phyloP scores from a whole-genome alignment of 495 filamentous ascomycete genomes.

The Aspergillus sclerotiicarbonarius region DNA sequence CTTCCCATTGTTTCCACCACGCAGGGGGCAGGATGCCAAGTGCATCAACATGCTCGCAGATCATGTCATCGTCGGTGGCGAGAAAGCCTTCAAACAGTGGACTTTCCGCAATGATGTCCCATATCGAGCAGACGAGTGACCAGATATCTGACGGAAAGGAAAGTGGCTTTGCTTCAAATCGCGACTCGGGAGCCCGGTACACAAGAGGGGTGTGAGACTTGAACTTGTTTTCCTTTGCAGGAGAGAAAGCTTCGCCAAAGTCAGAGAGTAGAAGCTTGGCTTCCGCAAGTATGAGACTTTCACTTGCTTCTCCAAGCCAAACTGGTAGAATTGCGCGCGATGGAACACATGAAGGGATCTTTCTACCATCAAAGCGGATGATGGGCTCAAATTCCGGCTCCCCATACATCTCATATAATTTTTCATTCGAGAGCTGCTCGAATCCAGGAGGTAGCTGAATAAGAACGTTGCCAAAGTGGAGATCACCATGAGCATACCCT shows the following conservation, averaged over 20 bases:
- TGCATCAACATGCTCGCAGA: slow-evolving; percentile 33
- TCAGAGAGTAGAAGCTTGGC: slow-evolving; percentile 36
- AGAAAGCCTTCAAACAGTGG: slow-evolving; percentile 22
- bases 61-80: slow-evolving; percentile 34
- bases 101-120: slow-evolving; percentile 23
- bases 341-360: no score
- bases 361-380: no score
- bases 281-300: slow-evolving; percentile 24
- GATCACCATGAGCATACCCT: no score
- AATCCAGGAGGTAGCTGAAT: no score
- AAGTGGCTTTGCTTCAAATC: slow-evolving; percentile 29
- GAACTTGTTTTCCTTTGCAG: slow-evolving; percentile 22
- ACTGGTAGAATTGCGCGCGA: slow-evolving; percentile 17
- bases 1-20: slow-evolving; percentile 30
- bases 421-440: no score
- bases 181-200: slow-evolving; percentile 29
- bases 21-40: slow-evolving; percentile 30
- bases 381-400: no score
- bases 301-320: slow-evolving; percentile 31
- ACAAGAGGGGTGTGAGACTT: slow-evolving; percentile 30
- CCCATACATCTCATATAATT: no score
- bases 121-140: slow-evolving; percentile 36
- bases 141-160: slow-evolving; percentile 38
- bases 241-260: slow-evolving; percentile 38
- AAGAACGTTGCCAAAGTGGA: no score